Evolutionary conservation across 148 eudicot genomes (phyloP).

Genomic region (Diospyros lotus): DNA sequence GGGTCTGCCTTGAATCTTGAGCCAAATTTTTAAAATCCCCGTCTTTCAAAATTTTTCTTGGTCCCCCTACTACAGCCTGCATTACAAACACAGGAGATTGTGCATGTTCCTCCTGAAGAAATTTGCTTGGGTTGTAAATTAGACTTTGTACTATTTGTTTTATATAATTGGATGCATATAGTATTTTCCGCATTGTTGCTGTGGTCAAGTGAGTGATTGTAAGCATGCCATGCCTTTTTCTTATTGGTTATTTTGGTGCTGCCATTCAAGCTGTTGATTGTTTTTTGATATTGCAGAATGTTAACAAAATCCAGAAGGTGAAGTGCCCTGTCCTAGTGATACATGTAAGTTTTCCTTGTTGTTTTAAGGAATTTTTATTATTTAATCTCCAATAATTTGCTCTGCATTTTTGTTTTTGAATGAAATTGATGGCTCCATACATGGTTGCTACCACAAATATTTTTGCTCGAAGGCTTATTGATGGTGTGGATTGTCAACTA

Average conservation of each 20-base stretch:
- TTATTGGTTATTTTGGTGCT: background rate
- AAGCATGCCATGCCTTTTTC: background rate
- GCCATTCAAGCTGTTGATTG: slow-evolving; percentile 6
- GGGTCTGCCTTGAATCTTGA: background rate
- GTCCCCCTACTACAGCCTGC: background rate
- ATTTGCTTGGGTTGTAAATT: too few species aligned
- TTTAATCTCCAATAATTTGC: background rate
- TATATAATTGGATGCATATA: background rate
- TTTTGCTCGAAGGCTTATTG: too few species aligned
- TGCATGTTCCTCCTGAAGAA: too few species aligned
- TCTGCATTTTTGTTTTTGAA: background rate
- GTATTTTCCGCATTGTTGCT: background rate
- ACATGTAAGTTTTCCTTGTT: slow-evolving; percentile 66
- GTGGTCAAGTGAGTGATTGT: background rate
- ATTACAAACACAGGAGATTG: too few species aligned
- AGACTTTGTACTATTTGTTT: background rate
- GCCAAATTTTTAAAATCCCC: background rate
- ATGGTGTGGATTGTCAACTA: too few species aligned
- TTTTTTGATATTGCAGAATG: slow-evolving; percentile 60
- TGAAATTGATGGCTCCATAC: background rate
- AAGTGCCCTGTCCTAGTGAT: slow-evolving; percentile 94
- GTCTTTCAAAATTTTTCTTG: background rate
- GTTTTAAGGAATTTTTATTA: background rate
- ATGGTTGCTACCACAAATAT: too few species aligned
- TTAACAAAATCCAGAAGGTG: slow-evolving; percentile 86